These are phyloP conservation scores for Sugiyamaella xylanicola DNA, from an alignment of 1,139 yeast genomes.

Conservation along the genomic window DNA sequence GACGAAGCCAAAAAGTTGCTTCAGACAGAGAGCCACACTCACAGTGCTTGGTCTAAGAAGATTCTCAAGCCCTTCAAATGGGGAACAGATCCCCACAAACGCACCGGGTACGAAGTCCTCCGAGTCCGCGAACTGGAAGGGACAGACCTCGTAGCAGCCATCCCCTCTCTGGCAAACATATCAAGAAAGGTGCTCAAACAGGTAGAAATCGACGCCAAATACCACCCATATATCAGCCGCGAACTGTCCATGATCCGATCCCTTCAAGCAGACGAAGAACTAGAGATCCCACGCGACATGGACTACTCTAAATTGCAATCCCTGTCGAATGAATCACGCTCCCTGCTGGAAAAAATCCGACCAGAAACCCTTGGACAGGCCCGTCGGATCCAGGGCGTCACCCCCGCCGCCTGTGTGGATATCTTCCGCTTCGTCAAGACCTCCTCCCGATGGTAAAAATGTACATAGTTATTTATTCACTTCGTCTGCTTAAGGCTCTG, in stretches of 20 bases:
- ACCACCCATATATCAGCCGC: conserved; percentile 75
- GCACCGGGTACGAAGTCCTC: conserved; percentile 59
- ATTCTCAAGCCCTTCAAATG: conserved; percentile 42
- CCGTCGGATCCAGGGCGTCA: conserved; percentile 87
- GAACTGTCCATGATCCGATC: conserved; percentile 74
- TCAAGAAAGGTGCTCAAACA: conserved; percentile 59
- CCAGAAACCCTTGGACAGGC: conserved; percentile 96
- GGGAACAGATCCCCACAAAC: conserved; percentile 49
- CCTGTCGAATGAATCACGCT: conserved; percentile 74
- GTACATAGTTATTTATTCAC: not conserved
- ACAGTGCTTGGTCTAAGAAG: conserved; percentile 60
- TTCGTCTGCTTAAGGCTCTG: not conserved
- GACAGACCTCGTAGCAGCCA: conserved; percentile 37
- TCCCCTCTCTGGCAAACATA: conserved; percentile 46
- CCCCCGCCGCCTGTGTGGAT: conserved; percentile 59
- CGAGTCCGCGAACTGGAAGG: conserved; percentile 48
- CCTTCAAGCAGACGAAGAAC: conserved; percentile 77
- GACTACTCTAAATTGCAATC: conserved; percentile 57
- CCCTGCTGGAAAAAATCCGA: conserved; percentile 67
- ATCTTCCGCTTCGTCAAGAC: conserved; percentile 33
- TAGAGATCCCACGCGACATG: conserved; percentile 64
- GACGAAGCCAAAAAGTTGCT: conserved; percentile 52
- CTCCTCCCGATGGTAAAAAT: not conserved
- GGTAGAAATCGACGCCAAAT: conserved; percentile 76
- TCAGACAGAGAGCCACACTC: conserved; percentile 50